A percentile compares a stretch with the other conserved stretches of the same genome.
Evolutionary conservation across 331 rosid species (phyloP).

Genomic region (Rhamnella rubrinervis): DNA sequence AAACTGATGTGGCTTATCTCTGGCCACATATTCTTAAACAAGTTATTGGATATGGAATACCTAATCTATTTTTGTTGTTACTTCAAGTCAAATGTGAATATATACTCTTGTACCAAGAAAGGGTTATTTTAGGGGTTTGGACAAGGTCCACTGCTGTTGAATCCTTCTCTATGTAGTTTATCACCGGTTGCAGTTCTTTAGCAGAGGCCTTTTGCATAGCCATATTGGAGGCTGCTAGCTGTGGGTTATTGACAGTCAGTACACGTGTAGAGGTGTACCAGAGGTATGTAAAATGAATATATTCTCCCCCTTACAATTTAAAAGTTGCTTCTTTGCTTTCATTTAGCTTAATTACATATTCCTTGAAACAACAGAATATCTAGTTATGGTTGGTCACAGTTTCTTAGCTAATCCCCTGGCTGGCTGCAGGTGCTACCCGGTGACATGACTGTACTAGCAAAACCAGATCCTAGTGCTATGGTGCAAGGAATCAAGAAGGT

Average conservation of each 20-base stretch:
- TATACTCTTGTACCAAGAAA: neutral
- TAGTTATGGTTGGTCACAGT: conserved; percentile 1
- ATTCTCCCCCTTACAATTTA: conserved; percentile 17
- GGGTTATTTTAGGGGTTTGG: neutral
- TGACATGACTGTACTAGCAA: conserved; percentile 89
- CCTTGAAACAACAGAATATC: neutral
- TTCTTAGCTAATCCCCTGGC: conserved; percentile 17
- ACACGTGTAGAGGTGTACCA: conserved; percentile 93
- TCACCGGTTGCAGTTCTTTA: conserved; percentile 61
- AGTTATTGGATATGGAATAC: conserved; percentile 36
- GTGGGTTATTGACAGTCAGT: conserved; percentile 93
- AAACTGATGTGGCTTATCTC: conserved; percentile 33
- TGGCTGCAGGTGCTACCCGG: conserved; percentile 77
- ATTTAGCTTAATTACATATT: neutral
- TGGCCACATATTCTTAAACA: conserved; percentile 92
- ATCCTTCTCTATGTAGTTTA: neutral
- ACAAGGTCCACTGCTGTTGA: neutral
- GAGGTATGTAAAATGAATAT: conserved; percentile 49
- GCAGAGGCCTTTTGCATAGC: conserved; percentile 98
- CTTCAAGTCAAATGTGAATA: neutral
- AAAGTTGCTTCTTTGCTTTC: neutral
- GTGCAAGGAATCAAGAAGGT: conserved; percentile 73
- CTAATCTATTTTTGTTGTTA: neutral
- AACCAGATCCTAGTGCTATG: conserved; percentile 89
- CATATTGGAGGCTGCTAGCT: conserved; percentile 94